These are phyloP conservation scores for Yueomyces sinensis DNA, from an alignment of 805 yeast genomes.

Conservation along the genomic window DNA sequence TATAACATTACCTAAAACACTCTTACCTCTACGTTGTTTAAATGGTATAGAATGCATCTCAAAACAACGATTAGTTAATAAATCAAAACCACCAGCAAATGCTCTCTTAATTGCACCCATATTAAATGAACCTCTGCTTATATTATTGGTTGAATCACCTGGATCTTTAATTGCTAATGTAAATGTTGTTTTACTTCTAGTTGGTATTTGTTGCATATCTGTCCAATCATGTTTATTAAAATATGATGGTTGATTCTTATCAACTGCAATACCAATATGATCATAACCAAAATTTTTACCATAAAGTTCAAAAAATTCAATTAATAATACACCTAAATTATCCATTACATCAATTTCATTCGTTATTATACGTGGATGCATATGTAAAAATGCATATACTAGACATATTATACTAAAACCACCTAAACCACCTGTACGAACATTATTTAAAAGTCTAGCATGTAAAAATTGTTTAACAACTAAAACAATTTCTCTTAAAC, in stretches of 20 bases:
- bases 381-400: slow-evolving; percentile 61
- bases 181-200: slow-evolving; percentile 38
- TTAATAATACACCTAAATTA: slow-evolving; percentile 73
- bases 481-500: slow-evolving; percentile 68
- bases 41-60: slow-evolving; percentile 53
- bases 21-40: slow-evolving; percentile 54
- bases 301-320: slow-evolving; percentile 87
- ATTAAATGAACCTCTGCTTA: slow-evolving; percentile 75
- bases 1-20: slow-evolving; percentile 69
- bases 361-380: slow-evolving; percentile 68
- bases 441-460: slow-evolving; percentile 68
- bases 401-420: slow-evolving; percentile 88
- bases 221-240: slow-evolving; percentile 44
- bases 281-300: slow-evolving; percentile 86
- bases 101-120: slow-evolving; percentile 68
- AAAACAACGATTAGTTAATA: slow-evolving; percentile 62
- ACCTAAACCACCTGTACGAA: slow-evolving; percentile 88
- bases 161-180: slow-evolving; percentile 81
- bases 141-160: slow-evolving; percentile 65
- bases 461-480: slow-evolving; percentile 77
- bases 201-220: slow-evolving; percentile 23
- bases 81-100: slow-evolving; percentile 77
- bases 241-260: slow-evolving; percentile 43
- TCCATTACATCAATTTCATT: slow-evolving; percentile 52
- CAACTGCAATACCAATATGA: slow-evolving; percentile 53